Evolutionary conservation across 768 basidiomycete genomes (phyloP), one percentile per base, ranked within the genome.

Genomic region (Lentinula edodes): DNA sequence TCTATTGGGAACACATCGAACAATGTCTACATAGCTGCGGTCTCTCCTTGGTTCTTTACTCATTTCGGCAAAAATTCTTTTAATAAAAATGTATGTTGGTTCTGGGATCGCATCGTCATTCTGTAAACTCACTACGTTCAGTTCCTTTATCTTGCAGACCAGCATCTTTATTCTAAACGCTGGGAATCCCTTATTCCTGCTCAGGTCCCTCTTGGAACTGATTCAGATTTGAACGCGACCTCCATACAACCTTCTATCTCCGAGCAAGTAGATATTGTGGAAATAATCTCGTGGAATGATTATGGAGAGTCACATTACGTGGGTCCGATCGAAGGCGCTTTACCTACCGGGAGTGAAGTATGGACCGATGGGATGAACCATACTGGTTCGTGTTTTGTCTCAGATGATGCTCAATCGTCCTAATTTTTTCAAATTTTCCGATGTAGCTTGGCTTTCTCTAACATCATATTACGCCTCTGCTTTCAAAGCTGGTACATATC

Each of bases 221-320:
- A 52, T 58, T 23, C 55, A 18, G 38, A 62, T 43, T 34, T 50
- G 12, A 62, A 58, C 32, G 38, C 39, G 7, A 58, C 36, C 8
- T 39, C 50, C 3, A 18, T 50, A 16, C 34, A 58, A 52, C 38
- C 56, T 58, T 35, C 41, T 5, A 60, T 60, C 34, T 34, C 51
- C 5, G 78, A 82, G 61, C 68, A 80, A 63, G 74, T 88, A 35
- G 84, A 86, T 65, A 76, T 90, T 53, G 81, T 83, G 18, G 77
- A 91, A 70, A 69, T 87, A 60, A 62, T 86, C 50, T 82, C 84
- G 13, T 90, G 85, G 85, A 91, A 91, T 62, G 89, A 91, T 70
- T 90, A 76, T 60, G 87, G 88, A 63, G 88, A 89, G 69, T 88
- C 86, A 3, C 88, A 91, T 68, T 94, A 95, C 70, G 75, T 94